phyloP scores from a whole-genome alignment of 331 rosid genomes.

The Acacia pycnantha region DNA sequence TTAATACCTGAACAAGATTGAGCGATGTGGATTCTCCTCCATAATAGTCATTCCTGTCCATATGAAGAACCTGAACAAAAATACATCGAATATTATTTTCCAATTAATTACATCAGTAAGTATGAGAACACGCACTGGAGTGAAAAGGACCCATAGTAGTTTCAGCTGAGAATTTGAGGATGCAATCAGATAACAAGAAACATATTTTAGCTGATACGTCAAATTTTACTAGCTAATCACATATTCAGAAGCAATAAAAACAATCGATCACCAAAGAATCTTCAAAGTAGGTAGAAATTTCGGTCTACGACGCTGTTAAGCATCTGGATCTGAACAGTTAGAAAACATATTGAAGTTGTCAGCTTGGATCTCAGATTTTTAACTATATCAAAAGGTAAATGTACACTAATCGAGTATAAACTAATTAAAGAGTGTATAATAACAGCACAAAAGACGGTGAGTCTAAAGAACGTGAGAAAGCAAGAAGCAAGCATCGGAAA shows the following conservation, averaged over 20 bases:
- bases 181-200: background rate
- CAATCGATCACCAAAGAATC: background rate
- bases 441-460: background rate
- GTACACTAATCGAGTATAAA: background rate
- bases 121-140: background rate
- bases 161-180: background rate
- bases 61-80: conserved; percentile 67
- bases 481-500: background rate
- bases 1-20: conserved; percentile 68
- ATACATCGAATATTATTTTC: background rate
- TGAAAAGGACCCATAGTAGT: background rate
- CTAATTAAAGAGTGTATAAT: background rate
- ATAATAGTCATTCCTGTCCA: conserved; percentile 84
- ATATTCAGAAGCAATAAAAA: background rate
- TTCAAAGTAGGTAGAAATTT: background rate
- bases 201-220: background rate
- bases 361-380: background rate
- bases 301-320: background rate
- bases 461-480: background rate
- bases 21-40: conserved; percentile 89
- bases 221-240: background rate
- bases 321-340: conserved; percentile 2
- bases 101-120: background rate
- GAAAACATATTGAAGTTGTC: background rate
- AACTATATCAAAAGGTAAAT: background rate